Percentiles rank a stretch among this genome's conserved stretches.
These are phyloP conservation scores for Penicillium lividum DNA, from an alignment of 495 filamentous ascomycete species.

Conservation along the genomic window DNA sequence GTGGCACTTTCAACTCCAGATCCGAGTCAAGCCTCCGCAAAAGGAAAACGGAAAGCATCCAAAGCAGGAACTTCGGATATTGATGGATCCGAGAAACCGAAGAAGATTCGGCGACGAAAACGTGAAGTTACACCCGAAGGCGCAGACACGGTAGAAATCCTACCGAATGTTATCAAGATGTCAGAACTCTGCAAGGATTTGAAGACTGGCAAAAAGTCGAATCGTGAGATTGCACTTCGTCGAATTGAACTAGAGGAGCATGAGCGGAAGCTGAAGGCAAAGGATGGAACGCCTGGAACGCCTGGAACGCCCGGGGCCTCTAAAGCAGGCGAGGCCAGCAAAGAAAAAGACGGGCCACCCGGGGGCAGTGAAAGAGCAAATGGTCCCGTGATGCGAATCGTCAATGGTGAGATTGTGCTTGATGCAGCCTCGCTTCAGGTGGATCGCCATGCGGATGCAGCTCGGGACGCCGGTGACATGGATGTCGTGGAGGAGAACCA, in stretches of 20 bases:
- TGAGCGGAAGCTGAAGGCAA: slow-evolving; percentile 46
- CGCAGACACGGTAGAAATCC: slow-evolving; percentile 70
- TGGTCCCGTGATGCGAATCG: slow-evolving; percentile 65
- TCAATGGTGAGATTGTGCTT: slow-evolving; percentile 82
- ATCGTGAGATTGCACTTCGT: slow-evolving; percentile 60
- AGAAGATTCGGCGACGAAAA: slow-evolving; percentile 31
- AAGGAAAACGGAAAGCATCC: slow-evolving; percentile 30
- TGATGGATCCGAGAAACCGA: slow-evolving; percentile 32
- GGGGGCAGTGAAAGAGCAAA: neutral
- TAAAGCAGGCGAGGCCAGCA: slow-evolving; percentile 20
- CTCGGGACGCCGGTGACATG: slow-evolving; percentile 57
- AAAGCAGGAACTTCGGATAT: slow-evolving; percentile 25
- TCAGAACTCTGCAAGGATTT: slow-evolving; percentile 76
- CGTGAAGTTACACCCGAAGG: slow-evolving; percentile 72
- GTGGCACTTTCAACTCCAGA: slow-evolving; percentile 19
- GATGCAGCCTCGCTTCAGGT: slow-evolving; percentile 77
- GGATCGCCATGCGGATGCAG: slow-evolving; percentile 72
- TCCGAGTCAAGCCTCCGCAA: slow-evolving; percentile 17
- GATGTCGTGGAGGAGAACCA: slow-evolving; percentile 74
- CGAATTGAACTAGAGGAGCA: slow-evolving; percentile 55
- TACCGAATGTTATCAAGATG: slow-evolving; percentile 73
- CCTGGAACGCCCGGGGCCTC: slow-evolving; percentile 31
- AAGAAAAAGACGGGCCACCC: slow-evolving; percentile 12
- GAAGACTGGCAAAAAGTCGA: slow-evolving; percentile 77
- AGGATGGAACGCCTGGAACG: slow-evolving; percentile 31